These are phyloP conservation scores for Amphibolis antarctica DNA, from an alignment of 106 monocot genomes.

Conservation along the genomic window DNA sequence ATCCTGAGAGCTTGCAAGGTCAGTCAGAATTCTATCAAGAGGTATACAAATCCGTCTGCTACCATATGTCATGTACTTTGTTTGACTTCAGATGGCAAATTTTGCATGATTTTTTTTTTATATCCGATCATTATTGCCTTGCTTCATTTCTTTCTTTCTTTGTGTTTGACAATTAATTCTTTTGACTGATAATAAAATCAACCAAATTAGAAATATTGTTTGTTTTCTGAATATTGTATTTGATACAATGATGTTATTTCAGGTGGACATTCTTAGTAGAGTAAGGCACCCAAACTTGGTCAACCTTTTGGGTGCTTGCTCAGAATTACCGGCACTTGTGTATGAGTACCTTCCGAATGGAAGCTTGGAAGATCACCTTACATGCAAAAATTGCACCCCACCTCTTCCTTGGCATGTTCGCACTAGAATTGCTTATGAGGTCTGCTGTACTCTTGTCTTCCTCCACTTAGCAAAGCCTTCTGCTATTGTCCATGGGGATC, in stretches of 20 bases:
- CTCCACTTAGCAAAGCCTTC: slow-evolving; percentile 19
- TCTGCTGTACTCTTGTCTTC: slow-evolving; percentile 54
- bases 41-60: slow-evolving; percentile 9
- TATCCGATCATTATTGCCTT: no score
- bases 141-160: not conserved
- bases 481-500: slow-evolving; percentile 22
- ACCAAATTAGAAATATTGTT: not conserved
- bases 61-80: no score
- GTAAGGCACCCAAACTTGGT: slow-evolving; percentile 52
- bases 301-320: slow-evolving; percentile 37
- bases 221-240: not conserved
- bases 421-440: slow-evolving; percentile 37
- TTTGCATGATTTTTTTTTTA: no score
- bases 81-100: not conserved
- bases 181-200: not conserved
- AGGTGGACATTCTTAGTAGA: slow-evolving; percentile 30
- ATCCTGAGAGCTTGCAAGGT: slow-evolving; percentile 1
- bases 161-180: no score
- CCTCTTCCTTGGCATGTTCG: slow-evolving; percentile 15
- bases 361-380: slow-evolving; percentile 35
- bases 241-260: not conserved
- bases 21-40: slow-evolving; percentile 6
- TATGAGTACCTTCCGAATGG: slow-evolving; percentile 45
- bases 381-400: not conserved
- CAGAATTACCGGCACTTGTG: slow-evolving; percentile 19